Base-by-base conservation (phyloP, 1,284 basidiomycete species). In the Cystobasidiaceae sp. region DNA sequence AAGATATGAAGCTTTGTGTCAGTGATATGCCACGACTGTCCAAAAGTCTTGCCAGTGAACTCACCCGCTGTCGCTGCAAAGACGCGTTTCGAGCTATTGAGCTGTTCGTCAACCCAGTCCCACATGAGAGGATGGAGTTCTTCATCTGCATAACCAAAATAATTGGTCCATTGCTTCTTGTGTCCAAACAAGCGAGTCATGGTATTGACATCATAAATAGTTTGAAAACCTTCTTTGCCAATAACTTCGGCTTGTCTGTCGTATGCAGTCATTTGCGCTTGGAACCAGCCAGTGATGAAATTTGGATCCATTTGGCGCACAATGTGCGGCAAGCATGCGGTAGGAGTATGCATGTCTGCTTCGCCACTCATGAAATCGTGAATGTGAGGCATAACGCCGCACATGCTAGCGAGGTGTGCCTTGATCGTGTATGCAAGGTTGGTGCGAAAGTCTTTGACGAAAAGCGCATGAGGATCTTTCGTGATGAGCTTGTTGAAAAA, bases 91-190 rank as follows among this genome's bases (percentile, higher is more conserved):
- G 17, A 21, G 28, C 28, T 6, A 17, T 21, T 28, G 8, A 50
- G 21, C 4, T 17, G 48, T 30, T 6, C 48, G 21, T 50, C 48
- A 25, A 50, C 28, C 48, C 48, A 50, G 28, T 7, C 21, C 6
- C 6, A 50, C 6, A 6, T 5, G 21, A 50, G 28, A 8, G 48
- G 48, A 6, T 4, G 19, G 7, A 50, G 19, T 25, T 50, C 48
- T 17, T 7, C 21, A 6, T 50, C 48, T 17, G 19, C 28, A 28
- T 8, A 50, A 17, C 48, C 48, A 4, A 4, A 30, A 30, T 57
- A 57, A 27, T 65, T 65, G 15, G 45, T 49, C 39, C 58, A 48
- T 28, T 49, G 34, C n/a, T 60, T 60, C 45, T 60, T 50, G 17
- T 33, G 30, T 19, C 48, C 58, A 15, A 60, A 50, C 15, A 49